phyloP scores from a whole-genome alignment of 768 basidiomycete species.

The Suillus discolor region DNA sequence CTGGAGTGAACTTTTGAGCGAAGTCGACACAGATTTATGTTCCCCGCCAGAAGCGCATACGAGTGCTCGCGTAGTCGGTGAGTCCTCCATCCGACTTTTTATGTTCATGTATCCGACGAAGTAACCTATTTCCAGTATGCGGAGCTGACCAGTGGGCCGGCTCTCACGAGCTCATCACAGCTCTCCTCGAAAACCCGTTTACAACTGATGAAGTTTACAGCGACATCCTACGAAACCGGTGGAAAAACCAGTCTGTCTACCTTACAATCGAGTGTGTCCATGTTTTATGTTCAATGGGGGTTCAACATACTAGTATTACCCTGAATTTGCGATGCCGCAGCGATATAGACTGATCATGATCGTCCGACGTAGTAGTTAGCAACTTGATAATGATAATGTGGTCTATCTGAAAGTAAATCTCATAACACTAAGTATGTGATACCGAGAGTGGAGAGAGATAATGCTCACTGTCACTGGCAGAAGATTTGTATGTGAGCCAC shows the following conservation, averaged over 20 bases:
- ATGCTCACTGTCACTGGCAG: too few species aligned
- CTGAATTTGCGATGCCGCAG: neutral
- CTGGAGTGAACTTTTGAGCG: conserved; percentile 49
- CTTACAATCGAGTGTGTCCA: conserved; percentile 29
- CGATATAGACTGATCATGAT: too few species aligned
- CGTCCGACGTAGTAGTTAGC: too few species aligned
- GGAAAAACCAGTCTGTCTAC: conserved; percentile 38
- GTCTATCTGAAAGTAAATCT: too few species aligned
- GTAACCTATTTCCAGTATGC: conserved; percentile 45
- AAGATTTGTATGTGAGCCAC: too few species aligned
- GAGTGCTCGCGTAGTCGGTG: conserved; percentile 48
- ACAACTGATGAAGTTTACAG: conserved; percentile 50
- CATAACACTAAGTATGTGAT: too few species aligned
- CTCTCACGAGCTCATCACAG: conserved; percentile 62
- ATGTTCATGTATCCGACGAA: conserved; percentile 7
- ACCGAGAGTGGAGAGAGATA: neutral
- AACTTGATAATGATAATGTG: too few species aligned
- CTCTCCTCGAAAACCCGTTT: conserved; percentile 73
- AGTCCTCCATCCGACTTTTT: conserved; percentile 22
- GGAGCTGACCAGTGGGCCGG: conserved; percentile 56
- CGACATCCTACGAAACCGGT: conserved; percentile 48
- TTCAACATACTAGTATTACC: too few species aligned
- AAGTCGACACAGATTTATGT: conserved; percentile 31
- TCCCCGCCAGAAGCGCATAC: conserved; percentile 32
- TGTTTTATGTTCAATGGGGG: neutral